Evolutionary conservation across 805 yeast genomes (phyloP), one percentile per base, ranked within the genome.

Genomic region (Wickerhamiella australiensis): DNA sequence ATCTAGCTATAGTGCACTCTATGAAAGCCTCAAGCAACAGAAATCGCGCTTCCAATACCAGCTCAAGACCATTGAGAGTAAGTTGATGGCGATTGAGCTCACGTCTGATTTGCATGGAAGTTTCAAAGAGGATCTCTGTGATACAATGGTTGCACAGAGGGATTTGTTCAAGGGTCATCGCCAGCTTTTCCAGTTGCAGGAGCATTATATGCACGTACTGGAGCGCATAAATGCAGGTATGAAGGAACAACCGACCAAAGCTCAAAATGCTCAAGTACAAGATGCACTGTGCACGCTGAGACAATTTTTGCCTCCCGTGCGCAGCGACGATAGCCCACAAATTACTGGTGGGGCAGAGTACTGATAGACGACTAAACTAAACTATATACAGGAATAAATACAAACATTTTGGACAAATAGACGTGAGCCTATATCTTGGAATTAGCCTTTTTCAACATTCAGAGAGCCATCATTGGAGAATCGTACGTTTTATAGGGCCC

Each of bases 1-100:
- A 13, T 26, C 37, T 1, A 37, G 49, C 37, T 46, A 46, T 26
- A 26, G 23, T 12, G 43, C 49, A 1, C 38, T 46, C 5, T 33
- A 18, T 23, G 35, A 23, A 7, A 46, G 49, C n/a, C 29, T 46
- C 29, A 46, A 36, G 20, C 35, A 42, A 26, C 46, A 42, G 26
- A 22, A 26, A 15, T 7, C 25, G 26, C 22, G 46, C 8, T 42
- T 42, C 26, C 46, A 42, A 9, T 31, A 12, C 46, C 46, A 42
- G 46, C 25, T 42, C 25, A 17, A 27, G 46, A 17, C 40, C 15
- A 37, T 46, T 13, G 38, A 46, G 17, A 20, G 20, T 22, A 29
- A 46, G 20, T 31, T 46, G 27, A 22, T 22, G 31, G 44, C 15
- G 7, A 41, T 41, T 13, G 44, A 23, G 9, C 3, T 21, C 12